Base-by-base conservation (phyloP, 345 rosid species). In the Chamaenerion angustifolium region DNA sequence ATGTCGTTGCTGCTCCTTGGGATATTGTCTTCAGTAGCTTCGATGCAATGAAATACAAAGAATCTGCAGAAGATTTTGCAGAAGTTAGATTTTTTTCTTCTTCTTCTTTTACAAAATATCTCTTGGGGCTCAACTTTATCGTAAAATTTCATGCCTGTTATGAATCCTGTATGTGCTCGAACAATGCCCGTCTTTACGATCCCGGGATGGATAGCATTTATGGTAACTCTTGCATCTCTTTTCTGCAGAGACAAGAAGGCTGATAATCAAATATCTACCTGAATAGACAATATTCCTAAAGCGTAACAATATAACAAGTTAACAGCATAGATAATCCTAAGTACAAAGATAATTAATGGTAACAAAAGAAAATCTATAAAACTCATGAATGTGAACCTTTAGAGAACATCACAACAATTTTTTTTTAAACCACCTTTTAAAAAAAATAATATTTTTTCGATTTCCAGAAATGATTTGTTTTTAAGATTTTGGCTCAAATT, bases 1-100 rank as follows among this genome's bases (percentile, higher is more conserved):
- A 90, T 52, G 94, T 86, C 19, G 98, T 90, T 9, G 98, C 70
- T 63, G 98, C 95, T 6, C 98, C 98, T 94, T 90, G 95, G 41
- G 81, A 56, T 54, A 71, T 57, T 31, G 95, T 71, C 68, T 90
- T 90, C 44, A 90, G 77, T 57, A 86, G 60, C 76, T 83, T 90
- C 63, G 98, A 90, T 7, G 95, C 88, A 54, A 86, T 73, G 64
- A 90, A 83, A 64, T 63, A 90, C 53, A 90, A 53, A 48, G 96
- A 90, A 81, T 90, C 98, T 89, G 95, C 80, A 58, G 5, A 72
- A 2, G 51, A 12, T 43, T 6, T 3, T 10, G 18, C 14, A 37
- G 11, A 16, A 37, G 25, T 46, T 9, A 40, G 35, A 35, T 17
- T 43, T 21, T 16, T 9, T 18, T 42, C 4, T 17, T 4, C 40